Evolutionary conservation across 2,329 filamentous ascomycete genomes (phyloP).

Genomic region (Cladosporium sp.): DNA sequence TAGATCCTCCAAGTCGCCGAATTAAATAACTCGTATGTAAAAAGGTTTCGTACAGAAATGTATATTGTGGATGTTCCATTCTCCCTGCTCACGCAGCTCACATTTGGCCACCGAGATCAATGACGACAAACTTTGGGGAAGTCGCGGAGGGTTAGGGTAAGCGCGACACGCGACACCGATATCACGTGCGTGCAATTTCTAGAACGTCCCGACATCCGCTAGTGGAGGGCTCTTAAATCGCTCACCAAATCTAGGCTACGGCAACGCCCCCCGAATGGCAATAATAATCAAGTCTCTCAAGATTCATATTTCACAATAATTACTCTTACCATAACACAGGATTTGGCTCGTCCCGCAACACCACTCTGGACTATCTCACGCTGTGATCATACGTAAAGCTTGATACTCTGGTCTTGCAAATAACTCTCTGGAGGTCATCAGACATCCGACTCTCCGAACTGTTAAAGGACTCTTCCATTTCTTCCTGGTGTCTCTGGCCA

Average conservation of each 20-base stretch:
- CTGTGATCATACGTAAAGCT: neutral
- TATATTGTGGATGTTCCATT: too few relatives aligned
- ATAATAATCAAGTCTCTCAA: neutral
- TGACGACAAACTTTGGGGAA: neutral
- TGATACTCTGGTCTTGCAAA: neutral
- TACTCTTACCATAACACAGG: neutral
- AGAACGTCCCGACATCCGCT: too few relatives aligned
- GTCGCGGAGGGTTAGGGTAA: neutral
- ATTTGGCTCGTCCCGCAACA: neutral
- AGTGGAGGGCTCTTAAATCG: neutral
- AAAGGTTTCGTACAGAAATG: too few relatives aligned
- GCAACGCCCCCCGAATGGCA: neutral
- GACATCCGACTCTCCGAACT: too few relatives aligned
- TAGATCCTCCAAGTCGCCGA: too few relatives aligned
- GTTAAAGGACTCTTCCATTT: too few relatives aligned
- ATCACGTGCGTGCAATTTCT: neutral
- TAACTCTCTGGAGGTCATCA: neutral
- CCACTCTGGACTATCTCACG: too few relatives aligned
- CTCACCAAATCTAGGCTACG: constrained; percentile 3
- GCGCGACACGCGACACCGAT: neutral
- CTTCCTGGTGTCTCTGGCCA: neutral
- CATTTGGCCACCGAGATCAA: neutral
- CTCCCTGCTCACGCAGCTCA: too few relatives aligned
- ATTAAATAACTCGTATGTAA: too few relatives aligned
- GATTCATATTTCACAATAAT: neutral